Conservation (phyloP, 139 green algal genomes). For the Dunaliella sp. region DNA sequence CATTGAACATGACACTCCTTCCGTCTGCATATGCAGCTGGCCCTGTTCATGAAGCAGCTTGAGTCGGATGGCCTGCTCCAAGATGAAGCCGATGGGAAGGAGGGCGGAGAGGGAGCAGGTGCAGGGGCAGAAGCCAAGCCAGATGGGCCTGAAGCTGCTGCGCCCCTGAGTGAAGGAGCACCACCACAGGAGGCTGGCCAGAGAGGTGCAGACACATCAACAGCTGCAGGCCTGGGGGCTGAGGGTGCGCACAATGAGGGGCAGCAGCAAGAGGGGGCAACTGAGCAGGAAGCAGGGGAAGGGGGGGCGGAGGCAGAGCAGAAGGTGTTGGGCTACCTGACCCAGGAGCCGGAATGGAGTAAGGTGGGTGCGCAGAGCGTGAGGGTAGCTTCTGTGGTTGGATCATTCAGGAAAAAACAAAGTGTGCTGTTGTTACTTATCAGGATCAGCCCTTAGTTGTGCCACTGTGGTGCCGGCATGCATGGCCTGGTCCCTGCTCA, state of each 20-base stretch:
- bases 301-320: slow-evolving; percentile 45
- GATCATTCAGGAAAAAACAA: too few relatives aligned
- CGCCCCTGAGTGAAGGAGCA: too few relatives aligned
- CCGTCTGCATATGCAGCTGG: too few relatives aligned
- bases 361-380: slow-evolving; percentile 29
- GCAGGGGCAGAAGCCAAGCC: neutral
- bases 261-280: neutral
- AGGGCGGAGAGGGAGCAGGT: too few relatives aligned
- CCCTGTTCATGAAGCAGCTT: slow-evolving; percentile 72
- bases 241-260: neutral
- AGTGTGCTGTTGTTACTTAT: too few relatives aligned
- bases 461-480: too few relatives aligned
- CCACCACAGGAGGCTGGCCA: slow-evolving; percentile 7
- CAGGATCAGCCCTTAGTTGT: too few relatives aligned
- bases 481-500: too few relatives aligned
- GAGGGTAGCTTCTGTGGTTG: too few relatives aligned
- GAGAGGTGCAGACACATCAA: slow-evolving; percentile 2
- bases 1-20: too few relatives aligned
- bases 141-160: neutral
- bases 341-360: slow-evolving; percentile 45
- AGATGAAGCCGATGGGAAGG: slow-evolving; percentile 13
- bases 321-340: slow-evolving; percentile 57
- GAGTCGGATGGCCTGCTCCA: slow-evolving; percentile 70
- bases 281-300: neutral
- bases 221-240: neutral